These are phyloP conservation scores for Candida tibetensis DNA, from an alignment of 805 yeast species.

Conservation along the genomic window DNA sequence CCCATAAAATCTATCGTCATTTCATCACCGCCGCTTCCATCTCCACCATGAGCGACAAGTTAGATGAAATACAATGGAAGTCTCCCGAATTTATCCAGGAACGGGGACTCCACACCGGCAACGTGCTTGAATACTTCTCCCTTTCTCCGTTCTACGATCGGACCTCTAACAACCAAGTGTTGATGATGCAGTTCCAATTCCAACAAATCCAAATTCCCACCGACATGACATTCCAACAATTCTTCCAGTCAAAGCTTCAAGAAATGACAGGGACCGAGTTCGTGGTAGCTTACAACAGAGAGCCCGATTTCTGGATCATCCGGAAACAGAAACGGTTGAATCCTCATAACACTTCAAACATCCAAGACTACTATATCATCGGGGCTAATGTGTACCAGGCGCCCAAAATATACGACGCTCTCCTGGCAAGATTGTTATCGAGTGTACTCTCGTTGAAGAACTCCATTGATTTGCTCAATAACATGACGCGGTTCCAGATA, in stretches of 20 bases:
- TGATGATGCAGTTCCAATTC: constrained; percentile 93
- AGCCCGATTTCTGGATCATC: constrained; percentile 91
- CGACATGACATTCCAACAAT: constrained; percentile 31
- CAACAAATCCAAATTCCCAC: constrained; percentile 42
- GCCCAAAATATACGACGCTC: constrained; percentile 68
- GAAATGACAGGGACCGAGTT: constrained; percentile 88
- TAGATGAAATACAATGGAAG: constrained; percentile 95
- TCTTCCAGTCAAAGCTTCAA: constrained; percentile 54
- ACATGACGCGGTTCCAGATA: constrained; percentile 30
- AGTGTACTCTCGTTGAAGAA: constrained; percentile 35
- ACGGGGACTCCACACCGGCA: constrained; percentile 81
- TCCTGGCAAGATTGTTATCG: constrained; percentile 61
- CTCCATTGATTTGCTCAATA: constrained; percentile 31
- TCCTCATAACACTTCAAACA: constrained; percentile 48
- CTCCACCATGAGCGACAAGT: constrained; percentile 28
- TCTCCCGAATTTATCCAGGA: constrained; percentile 96
- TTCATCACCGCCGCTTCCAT: no score
- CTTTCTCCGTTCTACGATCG: constrained; percentile 95
- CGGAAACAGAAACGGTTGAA: constrained; percentile 71
- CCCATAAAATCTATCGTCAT: no score
- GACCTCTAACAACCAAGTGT: constrained; percentile 88
- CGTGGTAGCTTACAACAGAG: constrained; percentile 67
- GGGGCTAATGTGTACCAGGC: constrained; percentile 94
- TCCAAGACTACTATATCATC: constrained; percentile 81
- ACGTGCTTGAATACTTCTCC: constrained; percentile 89